phyloP scores from a whole-genome alignment of 352 stramenopile species.

The Phytophthora kernoviae region DNA sequence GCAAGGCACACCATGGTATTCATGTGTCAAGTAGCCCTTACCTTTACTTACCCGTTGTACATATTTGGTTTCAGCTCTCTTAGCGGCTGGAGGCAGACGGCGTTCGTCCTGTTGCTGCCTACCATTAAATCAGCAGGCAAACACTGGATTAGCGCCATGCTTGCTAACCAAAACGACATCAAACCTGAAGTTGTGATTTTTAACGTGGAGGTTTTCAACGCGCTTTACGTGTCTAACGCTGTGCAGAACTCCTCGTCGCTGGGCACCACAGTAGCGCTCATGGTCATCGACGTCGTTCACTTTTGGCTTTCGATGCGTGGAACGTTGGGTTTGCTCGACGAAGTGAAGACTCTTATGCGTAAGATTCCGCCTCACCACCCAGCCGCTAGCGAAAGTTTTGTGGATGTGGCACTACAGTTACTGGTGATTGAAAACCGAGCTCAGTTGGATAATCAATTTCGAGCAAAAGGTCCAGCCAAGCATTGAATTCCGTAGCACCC shows the following conservation, averaged over 20 bases:
- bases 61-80: constrained; percentile 22
- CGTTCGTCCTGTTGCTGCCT: constrained; percentile 5
- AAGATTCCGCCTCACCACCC: constrained; percentile 6
- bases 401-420: constrained; percentile 13
- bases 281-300: constrained; percentile 24
- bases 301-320: constrained; percentile 27
- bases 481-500: background rate
- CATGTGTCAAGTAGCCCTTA: constrained; percentile 23
- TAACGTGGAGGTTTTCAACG: constrained; percentile 53
- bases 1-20: constrained; percentile 19
- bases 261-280: constrained; percentile 15
- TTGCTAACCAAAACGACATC: constrained; percentile 24
- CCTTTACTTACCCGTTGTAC: constrained; percentile 33
- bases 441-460: background rate
- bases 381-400: background rate
- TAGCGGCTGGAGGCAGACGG: constrained; percentile 2
- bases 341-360: background rate
- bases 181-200: constrained; percentile 50
- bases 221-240: constrained; percentile 36
- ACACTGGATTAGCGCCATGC: constrained; percentile 24
- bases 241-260: constrained; percentile 19
- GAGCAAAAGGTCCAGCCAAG: background rate
- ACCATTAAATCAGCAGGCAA: constrained; percentile 20
- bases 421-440: constrained; percentile 11
- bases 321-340: constrained; percentile 3